phyloP scores from a whole-genome alignment of 2,329 filamentous ascomycete species.

The Talaromyces sp. region DNA sequence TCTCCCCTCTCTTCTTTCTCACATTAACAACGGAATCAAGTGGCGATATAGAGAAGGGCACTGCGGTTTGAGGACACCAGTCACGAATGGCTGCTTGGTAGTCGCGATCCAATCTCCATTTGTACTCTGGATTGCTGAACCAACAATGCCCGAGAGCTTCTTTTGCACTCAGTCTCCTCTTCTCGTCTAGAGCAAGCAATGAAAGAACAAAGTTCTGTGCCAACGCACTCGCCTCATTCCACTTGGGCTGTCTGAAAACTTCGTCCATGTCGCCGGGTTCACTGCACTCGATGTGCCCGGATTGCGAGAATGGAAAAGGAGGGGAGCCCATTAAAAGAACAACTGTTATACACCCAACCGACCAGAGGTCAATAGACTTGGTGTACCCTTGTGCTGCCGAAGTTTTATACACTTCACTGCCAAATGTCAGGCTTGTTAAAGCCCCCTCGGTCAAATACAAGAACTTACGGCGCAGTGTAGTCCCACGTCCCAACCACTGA shows the following conservation, averaged over 20 bases:
- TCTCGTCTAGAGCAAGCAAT: constrained; percentile 47
- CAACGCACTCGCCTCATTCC: constrained; percentile 36
- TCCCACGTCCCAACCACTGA: constrained; percentile 51
- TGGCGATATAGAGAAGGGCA: neutral
- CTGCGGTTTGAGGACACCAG: constrained; percentile 41
- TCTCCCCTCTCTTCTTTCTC: neutral
- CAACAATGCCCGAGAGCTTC: constrained; percentile 50
- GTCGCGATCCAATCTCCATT: constrained; percentile 36
- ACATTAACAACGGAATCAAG: neutral
- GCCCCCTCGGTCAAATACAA: too few species aligned
- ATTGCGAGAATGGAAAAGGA: constrained; percentile 38
- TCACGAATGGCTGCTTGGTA: constrained; percentile 44
- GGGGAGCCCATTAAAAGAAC: constrained; percentile 47
- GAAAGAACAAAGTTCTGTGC: constrained; percentile 50
- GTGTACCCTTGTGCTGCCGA: constrained; percentile 40
- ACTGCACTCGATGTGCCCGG: constrained; percentile 6
- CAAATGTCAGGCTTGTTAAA: neutral
- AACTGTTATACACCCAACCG: constrained; percentile 51
- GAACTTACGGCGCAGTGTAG: constrained; percentile 53
- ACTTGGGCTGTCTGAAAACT: constrained; percentile 39
- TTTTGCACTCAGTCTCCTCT: constrained; percentile 46
- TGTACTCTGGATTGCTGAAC: constrained; percentile 50
- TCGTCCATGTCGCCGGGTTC: constrained; percentile 39
- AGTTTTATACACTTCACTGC: constrained; percentile 21
- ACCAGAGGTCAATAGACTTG: constrained; percentile 57